Evolutionary conservation across 179 eudicot genomes (phyloP), one percentile per base, ranked within the genome.

Genomic region (Patellifolia procumbens): DNA sequence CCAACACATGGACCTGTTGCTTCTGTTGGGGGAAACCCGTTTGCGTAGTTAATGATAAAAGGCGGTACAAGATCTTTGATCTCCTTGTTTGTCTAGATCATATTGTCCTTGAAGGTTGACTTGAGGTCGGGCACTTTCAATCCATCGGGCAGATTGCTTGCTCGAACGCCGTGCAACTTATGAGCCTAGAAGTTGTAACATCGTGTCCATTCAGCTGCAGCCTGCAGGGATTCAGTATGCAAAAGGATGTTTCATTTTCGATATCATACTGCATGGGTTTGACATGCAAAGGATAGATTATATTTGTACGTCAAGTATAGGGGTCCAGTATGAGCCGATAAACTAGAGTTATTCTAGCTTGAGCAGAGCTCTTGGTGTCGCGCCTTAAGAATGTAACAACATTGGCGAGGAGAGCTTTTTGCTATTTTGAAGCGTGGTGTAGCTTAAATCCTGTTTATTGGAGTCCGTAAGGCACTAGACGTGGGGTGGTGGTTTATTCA

Each of bases 1-100:
- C 82, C 81, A 11, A 34, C 87, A 5, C 93, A 86, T 55, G 93
- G 88, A 60, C 84, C 91, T 63, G 88, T 88, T 66, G 89, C 91
- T 69, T 84, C 93, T 35, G 69, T 85, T 43, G 93, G 97, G 46
- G 97, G 97, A 83, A 92, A 92, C 74, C 97, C 97, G 29, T 92
- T 92, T 70, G 93, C 91, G 16, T 92, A 88, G 83, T 65, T 63
- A 37, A 48, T 71, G 58, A 39, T 59, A 20, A 63, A 22, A 28
- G 52, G n/a, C n/a, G 56, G 77, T 34, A 29, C 52, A 10, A 3
- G 61, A 15, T 79, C 71, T 22, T 60, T 74, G 13, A 16, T 69
- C 26, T 29, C 37, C 35, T 52, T 31, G 32, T 19, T 32, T 72
- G 32, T 62, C 2, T 24, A 24, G 16, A 48, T 61, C 37, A 42